Percentiles rank a stretch among this genome's conserved stretches.
These are phyloP conservation scores for Pleoardoris graminearum DNA, from an alignment of 2,329 filamentous ascomycete species.

Conservation along the genomic window DNA sequence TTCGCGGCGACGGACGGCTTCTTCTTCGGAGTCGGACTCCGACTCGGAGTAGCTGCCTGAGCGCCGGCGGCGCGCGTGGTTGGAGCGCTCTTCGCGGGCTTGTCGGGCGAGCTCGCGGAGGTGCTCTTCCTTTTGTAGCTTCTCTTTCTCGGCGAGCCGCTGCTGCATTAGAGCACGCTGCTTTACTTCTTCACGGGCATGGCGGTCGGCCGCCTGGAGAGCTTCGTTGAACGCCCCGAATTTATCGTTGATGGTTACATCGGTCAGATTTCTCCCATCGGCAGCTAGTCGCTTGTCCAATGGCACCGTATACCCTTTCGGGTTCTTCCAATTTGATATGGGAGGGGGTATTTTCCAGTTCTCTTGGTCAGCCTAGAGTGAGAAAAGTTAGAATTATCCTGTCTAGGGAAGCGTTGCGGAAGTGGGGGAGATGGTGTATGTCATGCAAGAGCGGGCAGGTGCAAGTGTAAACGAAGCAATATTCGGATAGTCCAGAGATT, in stretches of 20 bases:
- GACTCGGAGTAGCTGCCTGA: slow-evolving; percentile 51
- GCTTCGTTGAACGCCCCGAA: slow-evolving; percentile 96
- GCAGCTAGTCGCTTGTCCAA: slow-evolving; percentile 94
- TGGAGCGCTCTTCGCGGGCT: slow-evolving; percentile 77
- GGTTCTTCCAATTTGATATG: slow-evolving; percentile 99
- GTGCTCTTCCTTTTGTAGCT: slow-evolving; percentile 89
- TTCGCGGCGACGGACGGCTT: slow-evolving; percentile 75
- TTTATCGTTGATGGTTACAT: slow-evolving; percentile 97
- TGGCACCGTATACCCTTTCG: slow-evolving; percentile 95
- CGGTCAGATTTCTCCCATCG: slow-evolving; percentile 87
- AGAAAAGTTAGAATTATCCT: too few relatives aligned
- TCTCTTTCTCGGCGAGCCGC: slow-evolving; percentile 93
- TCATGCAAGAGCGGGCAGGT: too few relatives aligned
- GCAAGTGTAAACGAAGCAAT: too few relatives aligned
- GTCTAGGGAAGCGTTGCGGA: too few relatives aligned
- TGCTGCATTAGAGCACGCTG: slow-evolving; percentile 95
- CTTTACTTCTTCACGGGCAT: slow-evolving; percentile 93
- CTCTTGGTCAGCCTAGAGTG: slow-evolving; percentile 97
- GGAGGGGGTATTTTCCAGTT: slow-evolving; percentile 91
- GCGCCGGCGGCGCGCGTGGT: slow-evolving; percentile 47
- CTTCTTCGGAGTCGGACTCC: slow-evolving; percentile 60
- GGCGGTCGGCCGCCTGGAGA: slow-evolving; percentile 88
- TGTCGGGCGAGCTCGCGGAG: slow-evolving; percentile 86
- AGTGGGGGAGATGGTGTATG: too few relatives aligned
- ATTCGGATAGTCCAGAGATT: too few relatives aligned